Base-by-base conservation (phyloP, 1,139 yeast species). In the Hanseniaspora sp. region DNA sequence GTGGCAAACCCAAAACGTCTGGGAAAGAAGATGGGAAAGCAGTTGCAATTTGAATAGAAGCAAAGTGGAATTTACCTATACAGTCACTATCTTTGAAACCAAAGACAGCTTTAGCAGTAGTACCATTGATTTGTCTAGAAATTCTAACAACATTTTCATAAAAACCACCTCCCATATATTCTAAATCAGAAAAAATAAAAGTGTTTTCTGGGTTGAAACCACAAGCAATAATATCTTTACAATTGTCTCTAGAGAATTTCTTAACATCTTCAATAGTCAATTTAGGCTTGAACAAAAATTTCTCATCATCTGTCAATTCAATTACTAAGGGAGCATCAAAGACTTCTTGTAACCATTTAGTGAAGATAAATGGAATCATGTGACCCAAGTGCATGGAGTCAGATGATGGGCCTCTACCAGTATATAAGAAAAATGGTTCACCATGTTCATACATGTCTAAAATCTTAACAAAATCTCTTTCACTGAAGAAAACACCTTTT, bases 301-400 rank as follows among this genome's bases (percentile, higher is more conserved):
- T 94, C 70, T 94, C 99, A 67, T 94, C 99, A 68, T 94, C 99
- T 3, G 98, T 94, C 71, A 94, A 75, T 70, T 92, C 96, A 61
- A 94, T 81, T 44, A 94, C 95, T 60, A 94, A 75, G n/a, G 98
- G 97, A 56, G 79, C 96, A 66, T 92, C 97, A 68, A 94, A 92
- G 3, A 90, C 98, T 52, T 90, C 96, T 70, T 94, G 99, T 63
- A 94, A 76, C 98, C 98, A 94, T 70, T 88, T 88, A 57, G 98
- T 92, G 74, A 94, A 94, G 42, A 85, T 69, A 66, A 94, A 94
- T 12, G 99, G 99, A 58, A 90, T 78, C 90, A 92, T 83, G 69
- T 94, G 99, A 48, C 98, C 99, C 72, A 94, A 75, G 68, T 94
- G 99, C 87, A 94, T 83, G 29, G 95, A 83, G 62, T 84, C 96